Evolutionary conservation across 2,329 filamentous ascomycete species (phyloP).

Genomic region (Phialophora verrucosa): DNA sequence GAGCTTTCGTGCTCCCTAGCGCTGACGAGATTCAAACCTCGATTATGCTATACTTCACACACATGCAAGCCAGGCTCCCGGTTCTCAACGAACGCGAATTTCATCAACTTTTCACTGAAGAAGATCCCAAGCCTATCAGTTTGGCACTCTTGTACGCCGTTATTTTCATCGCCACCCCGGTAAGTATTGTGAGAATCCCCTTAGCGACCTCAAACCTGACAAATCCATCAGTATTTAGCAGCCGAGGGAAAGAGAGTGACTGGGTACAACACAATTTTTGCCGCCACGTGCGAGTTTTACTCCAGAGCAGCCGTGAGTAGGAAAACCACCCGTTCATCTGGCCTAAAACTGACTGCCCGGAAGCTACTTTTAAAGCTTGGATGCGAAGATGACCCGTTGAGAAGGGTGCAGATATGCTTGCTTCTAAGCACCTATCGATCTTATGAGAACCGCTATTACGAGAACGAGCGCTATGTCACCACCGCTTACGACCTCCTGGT

Average conservation of each 20-base stretch:
- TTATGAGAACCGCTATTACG: not conserved
- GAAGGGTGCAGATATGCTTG: conserved; percentile 1
- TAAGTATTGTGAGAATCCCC: not conserved
- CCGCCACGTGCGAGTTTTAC: not conserved
- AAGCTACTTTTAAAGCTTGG: not conserved
- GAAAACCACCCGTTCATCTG: too few species aligned
- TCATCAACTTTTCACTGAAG: not conserved
- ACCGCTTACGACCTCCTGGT: not conserved
- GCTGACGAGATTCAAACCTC: not conserved
- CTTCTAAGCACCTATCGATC: conserved; percentile 7
- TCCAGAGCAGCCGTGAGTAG: conserved; percentile 1
- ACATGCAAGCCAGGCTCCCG: not conserved
- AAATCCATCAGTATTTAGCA: not conserved
- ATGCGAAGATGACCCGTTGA: conserved; percentile 1
- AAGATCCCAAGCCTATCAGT: not conserved
- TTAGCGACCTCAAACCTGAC: not conserved
- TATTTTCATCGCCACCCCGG: not conserved
- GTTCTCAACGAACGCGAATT: not conserved
- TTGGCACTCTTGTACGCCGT: not conserved
- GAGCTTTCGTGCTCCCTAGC: not conserved
- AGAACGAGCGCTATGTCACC: not conserved
- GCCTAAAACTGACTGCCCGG: not conserved
- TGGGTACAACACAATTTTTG: not conserved
- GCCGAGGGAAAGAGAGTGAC: not conserved
- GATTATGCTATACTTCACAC: not conserved